Evolutionary conservation across 805 yeast genomes (phyloP), one percentile per base, ranked within the genome.

Genomic region (Millerago galiae): DNA sequence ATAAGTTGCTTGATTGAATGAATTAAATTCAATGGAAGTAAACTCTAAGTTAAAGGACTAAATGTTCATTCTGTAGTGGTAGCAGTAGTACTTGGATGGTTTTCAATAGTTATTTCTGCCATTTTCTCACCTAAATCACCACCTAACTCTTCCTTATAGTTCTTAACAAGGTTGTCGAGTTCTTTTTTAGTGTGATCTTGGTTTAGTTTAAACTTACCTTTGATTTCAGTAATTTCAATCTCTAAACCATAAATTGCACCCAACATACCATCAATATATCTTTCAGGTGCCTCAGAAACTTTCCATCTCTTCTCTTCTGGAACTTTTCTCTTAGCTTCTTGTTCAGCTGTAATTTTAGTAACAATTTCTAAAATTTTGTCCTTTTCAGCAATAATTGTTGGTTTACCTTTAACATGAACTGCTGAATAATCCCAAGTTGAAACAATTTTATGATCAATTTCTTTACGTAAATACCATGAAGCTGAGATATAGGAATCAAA

Each of bases 381-480:
- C 18, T 58, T 53, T 40, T 72, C 77, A 16, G 67, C 56, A 13
- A 75, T 54, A 21, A 71, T 46, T 21, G 46, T 62, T 9, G 81
- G 69, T 25, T 57, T 68, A 4, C 86, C 86, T 43, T 72, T 63
- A 34, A 72, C 63, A 52, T 81, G 84, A 27, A 74, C 78, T 4
- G 74, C 60, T 2, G 74, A 77, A 59, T 72, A 79, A 55, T 76
- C 80, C 85, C 85, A 81, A 1, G 86, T 80, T 14, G 86, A 84
- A n/a, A 79, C 86, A 34, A 67, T 69, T 53, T 77, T 79, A 47
- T 77, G 81, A 27, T 81, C 74, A 37, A 66, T 67, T 37, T 68
- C 60, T 60, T 80, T 79, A 16, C 70, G 65, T 8, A 77, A 73
- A 52, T 81, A 81, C 71, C 79, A 80, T 13, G 69, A 57, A 2